Percentiles rank a stretch among this genome's conserved stretches.
phyloP scores from a whole-genome alignment of 495 filamentous ascomycete species.

The Xylaria acuta region DNA sequence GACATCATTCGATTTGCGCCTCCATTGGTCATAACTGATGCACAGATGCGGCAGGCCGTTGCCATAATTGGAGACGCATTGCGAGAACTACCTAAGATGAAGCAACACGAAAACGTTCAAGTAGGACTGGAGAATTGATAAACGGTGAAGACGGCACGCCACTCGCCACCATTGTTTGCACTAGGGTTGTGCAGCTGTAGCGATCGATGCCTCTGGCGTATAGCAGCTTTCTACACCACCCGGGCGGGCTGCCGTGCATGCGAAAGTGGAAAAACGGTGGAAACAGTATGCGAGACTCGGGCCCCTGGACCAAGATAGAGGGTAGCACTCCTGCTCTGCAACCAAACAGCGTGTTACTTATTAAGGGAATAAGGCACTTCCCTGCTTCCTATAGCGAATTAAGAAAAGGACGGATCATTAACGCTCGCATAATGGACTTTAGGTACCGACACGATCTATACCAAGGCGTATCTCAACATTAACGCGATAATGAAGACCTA shows the following conservation, averaged over 20 bases:
- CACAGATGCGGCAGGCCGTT: constrained; percentile 80
- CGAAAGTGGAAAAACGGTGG: constrained; percentile 10
- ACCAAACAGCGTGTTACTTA: constrained; percentile 1
- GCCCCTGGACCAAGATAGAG: constrained; percentile 5
- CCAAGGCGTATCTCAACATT: not conserved
- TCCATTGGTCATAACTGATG: constrained; percentile 83
- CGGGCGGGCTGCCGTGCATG: not conserved
- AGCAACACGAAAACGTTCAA: constrained; percentile 38
- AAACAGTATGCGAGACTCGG: constrained; percentile 19
- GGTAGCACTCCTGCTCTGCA: constrained; percentile 21
- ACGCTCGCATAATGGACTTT: constrained; percentile 1
- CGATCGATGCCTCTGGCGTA: not conserved
- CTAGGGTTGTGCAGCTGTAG: constrained; percentile 2
- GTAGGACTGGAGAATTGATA: constrained; percentile 39
- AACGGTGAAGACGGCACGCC: constrained; percentile 18
- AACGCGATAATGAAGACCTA: not conserved
- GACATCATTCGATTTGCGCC: constrained; percentile 97
- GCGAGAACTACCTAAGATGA: constrained; percentile 59
- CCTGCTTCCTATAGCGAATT: not conserved
- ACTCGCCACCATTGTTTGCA: constrained; percentile 28
- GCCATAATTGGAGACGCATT: constrained; percentile 78
- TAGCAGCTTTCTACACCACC: not conserved
- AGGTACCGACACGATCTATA: not conserved
- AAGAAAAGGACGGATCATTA: not conserved
- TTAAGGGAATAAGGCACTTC: not conserved